Percentiles rank a stretch among this genome's conserved stretches.
phyloP scores from a whole-genome alignment of 768 basidiomycete species.

The Mycena rosella region DNA sequence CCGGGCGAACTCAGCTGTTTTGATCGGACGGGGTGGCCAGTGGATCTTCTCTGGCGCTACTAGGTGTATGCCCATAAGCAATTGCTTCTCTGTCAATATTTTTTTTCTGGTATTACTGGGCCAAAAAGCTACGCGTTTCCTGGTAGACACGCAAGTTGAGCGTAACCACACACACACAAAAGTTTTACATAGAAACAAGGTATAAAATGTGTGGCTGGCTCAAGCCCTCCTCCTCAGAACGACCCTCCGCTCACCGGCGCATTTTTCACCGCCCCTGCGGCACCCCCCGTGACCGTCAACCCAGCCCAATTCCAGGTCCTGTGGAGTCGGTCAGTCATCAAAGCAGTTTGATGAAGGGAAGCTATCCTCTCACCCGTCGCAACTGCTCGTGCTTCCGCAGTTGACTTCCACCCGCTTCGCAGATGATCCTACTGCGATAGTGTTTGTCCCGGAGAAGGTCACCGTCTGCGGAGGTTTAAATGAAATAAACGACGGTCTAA shows the following conservation, averaged over 20 bases:
- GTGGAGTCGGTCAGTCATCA: not conserved
- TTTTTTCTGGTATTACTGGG: no score
- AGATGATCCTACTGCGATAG: constrained; percentile 33
- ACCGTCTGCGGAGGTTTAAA: constrained; percentile 23
- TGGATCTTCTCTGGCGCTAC: no score
- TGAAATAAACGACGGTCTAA: not conserved
- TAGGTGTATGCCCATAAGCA: no score
- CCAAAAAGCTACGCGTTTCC: no score
- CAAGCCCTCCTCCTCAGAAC: constrained; percentile 20
- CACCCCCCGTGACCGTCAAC: constrained; percentile 36
- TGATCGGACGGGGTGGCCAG: no score
- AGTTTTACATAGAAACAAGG: no score
- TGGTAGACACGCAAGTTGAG: no score
- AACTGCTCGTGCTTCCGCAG: constrained; percentile 38
- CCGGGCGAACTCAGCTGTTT: no score
- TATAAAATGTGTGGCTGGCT: no score
- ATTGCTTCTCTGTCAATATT: no score
- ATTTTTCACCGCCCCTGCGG: constrained; percentile 36
- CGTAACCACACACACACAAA: no score
- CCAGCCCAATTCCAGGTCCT: constrained; percentile 39
- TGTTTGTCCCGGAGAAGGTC: constrained; percentile 38
- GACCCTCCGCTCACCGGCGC: constrained; percentile 38
- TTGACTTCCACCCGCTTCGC: constrained; percentile 39
- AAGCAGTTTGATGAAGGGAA: not conserved
- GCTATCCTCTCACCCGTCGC: constrained; percentile 26